Evolutionary conservation across 495 filamentous ascomycete species (phyloP), one percentile per base, ranked within the genome.

Genomic region (Penicillium lagena): DNA sequence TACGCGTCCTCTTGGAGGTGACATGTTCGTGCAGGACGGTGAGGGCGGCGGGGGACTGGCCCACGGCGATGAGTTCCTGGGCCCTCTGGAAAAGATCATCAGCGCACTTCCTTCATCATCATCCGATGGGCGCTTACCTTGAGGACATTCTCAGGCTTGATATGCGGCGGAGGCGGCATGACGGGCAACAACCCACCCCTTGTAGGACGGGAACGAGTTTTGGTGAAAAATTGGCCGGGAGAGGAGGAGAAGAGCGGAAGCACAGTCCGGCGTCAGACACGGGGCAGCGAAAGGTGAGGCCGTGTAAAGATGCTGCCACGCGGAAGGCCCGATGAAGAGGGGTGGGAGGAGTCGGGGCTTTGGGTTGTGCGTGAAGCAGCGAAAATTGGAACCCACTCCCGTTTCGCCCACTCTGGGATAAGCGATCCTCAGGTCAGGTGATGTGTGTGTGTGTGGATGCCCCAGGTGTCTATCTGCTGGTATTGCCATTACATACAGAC

Each of bases 1-100:
- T 97, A 61, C 94, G 87, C 45, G 90, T 95, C 50, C 93, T 77
- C 75, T 98, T 98, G 45, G 89, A 95, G 53, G 89, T 94, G 71
- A 96, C 89, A 85, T 98, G 93, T 78, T 98, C 93, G 76, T 98
- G 94, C 39, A 98, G 86, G 51, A 96, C 84, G 54, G 83, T 89
- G 53, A 97, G 76, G 59, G 94, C 94, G 62, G 93, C 91, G 52
- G 83, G 78, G 54, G 86, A 76, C 79, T 97, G 94, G 66, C 86
- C 85, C 59, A 98, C 93, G 55, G 89, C 93, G 73, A 96, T 94
- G 65, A 98, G 89, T 77, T 98, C 93, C 72, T 96, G 89, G 41
- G 91, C 93, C 59, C 93, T 80, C 82, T 86, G 48, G 60, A 53
- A 39, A 42, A n/a, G 40, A 38, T 31, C n/a, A 47, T 41, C 33